phyloP scores from a whole-genome alignment of 345 rosid species.

The Melastoma malabathricum region DNA sequence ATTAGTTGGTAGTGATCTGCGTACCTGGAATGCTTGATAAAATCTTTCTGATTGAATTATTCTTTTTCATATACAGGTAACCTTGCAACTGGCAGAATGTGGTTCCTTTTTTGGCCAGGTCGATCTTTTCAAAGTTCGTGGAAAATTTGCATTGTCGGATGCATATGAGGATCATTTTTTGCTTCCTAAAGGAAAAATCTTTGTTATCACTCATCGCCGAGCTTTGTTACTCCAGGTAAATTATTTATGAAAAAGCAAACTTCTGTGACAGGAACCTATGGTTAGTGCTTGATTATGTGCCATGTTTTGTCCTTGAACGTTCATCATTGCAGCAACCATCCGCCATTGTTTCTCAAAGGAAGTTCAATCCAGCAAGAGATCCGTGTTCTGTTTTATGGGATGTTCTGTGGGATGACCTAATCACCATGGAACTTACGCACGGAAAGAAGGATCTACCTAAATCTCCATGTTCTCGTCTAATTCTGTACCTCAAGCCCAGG shows the following conservation, averaged over 20 bases:
- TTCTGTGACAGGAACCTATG: not conserved
- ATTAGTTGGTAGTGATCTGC: no score
- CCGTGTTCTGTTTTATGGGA: slow-evolving; percentile 92
- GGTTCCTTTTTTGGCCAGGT: slow-evolving; percentile 90
- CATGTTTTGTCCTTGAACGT: slow-evolving; percentile 3
- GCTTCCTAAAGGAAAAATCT: slow-evolving; percentile 66
- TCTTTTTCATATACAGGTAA: slow-evolving; percentile 40
- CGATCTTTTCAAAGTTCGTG: slow-evolving; percentile 95
- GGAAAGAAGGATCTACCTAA: slow-evolving; percentile 78
- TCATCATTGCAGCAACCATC: slow-evolving; percentile 62
- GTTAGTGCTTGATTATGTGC: not conserved
- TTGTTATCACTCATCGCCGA: slow-evolving; percentile 73
- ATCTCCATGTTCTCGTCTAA: slow-evolving; percentile 56
- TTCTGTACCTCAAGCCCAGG: slow-evolving; percentile 40
- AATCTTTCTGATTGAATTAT: not conserved
- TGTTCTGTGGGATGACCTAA: slow-evolving; percentile 64
- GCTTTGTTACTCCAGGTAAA: slow-evolving; percentile 77
- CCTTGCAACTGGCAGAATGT: slow-evolving; percentile 90
- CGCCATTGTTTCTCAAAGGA: slow-evolving; percentile 72
- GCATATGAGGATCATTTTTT: slow-evolving; percentile 91
- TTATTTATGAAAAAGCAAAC: not conserved
- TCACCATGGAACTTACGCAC: slow-evolving; percentile 64
- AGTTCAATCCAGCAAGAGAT: slow-evolving; percentile 82
- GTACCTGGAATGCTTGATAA: no score
- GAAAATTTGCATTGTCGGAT: slow-evolving; percentile 91